These are phyloP conservation scores for Psophocarpus tetragonolobus DNA, from an alignment of 306 rosid species.

Conservation along the genomic window DNA sequence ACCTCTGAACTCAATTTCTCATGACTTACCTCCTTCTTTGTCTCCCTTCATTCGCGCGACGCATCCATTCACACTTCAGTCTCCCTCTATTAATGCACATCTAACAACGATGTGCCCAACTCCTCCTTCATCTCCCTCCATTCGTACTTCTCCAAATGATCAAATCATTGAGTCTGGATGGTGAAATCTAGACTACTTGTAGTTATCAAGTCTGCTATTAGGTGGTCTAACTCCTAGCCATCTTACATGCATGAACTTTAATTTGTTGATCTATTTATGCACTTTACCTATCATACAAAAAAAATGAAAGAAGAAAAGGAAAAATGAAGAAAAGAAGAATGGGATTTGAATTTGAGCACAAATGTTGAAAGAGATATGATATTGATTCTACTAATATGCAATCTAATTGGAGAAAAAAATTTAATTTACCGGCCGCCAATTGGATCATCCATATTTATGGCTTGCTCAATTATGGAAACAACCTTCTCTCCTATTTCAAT, in stretches of 20 bases:
- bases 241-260: background rate
- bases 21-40: too few species aligned
- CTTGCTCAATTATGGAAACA: constrained; percentile 76
- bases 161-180: too few species aligned
- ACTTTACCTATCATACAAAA: constrained; percentile 10
- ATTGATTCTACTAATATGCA: background rate
- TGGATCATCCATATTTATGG: constrained; percentile 64
- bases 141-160: too few species aligned
- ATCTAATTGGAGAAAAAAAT: constrained; percentile 10
- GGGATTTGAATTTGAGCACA: background rate
- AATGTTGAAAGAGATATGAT: background rate
- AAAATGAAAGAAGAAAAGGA: background rate
- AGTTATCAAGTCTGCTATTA: background rate
- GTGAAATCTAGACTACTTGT: too few species aligned
- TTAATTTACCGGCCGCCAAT: constrained; percentile 51
- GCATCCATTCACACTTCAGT: too few species aligned
- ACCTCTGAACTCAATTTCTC: too few species aligned
- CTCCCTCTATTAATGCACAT: too few species aligned
- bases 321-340: background rate
- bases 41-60: too few species aligned
- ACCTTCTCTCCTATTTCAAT: constrained; percentile 94
- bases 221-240: background rate
- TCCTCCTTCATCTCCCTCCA: too few species aligned
- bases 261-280: constrained; percentile 10
- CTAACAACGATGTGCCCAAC: too few species aligned